Evolutionary conservation across 2,329 filamentous ascomycete genomes (phyloP).

Genomic region (Ophiocordyceps camponoti-rufipedis): DNA sequence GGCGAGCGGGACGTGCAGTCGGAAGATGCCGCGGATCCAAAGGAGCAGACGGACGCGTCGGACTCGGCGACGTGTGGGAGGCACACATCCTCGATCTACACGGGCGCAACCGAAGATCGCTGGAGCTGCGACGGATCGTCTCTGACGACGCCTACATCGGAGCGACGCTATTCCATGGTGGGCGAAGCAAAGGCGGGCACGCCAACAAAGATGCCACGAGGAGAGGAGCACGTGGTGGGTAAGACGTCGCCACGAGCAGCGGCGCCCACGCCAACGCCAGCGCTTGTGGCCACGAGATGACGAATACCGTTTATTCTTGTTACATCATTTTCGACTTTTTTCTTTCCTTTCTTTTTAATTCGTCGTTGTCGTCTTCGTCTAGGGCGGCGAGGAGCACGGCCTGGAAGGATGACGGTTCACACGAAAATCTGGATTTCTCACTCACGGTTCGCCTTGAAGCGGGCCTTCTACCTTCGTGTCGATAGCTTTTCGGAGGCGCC

Average conservation of each 20-base stretch:
- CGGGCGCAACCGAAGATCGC: slow-evolving; percentile 17
- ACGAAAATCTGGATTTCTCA: not conserved
- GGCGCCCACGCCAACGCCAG: not conserved
- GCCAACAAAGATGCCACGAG: slow-evolving; percentile 9
- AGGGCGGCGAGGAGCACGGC: not conserved
- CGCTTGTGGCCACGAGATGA: not conserved
- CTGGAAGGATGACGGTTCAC: not conserved
- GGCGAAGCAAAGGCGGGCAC: slow-evolving; percentile 12
- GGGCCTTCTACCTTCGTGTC: not conserved
- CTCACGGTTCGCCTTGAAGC: not conserved
- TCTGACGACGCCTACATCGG: slow-evolving; percentile 19
- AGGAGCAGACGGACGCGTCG: slow-evolving; percentile 8
- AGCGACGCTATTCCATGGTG: slow-evolving; percentile 14
- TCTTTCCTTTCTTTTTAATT: not conserved
- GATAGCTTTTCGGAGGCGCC: not conserved
- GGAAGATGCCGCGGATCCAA: not conserved
- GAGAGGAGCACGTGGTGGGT: slow-evolving; percentile 5
- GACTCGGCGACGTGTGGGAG: slow-evolving; percentile 13
- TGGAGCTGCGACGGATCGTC: slow-evolving; percentile 19
- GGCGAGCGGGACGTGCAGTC: no score
- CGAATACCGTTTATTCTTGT: not conserved
- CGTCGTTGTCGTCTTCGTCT: not conserved
- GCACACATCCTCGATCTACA: slow-evolving; percentile 19
- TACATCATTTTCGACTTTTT: not conserved
- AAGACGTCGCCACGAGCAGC: not conserved